Percentiles rank a stretch among this genome's conserved stretches.
phyloP scores from a whole-genome alignment of 495 filamentous ascomycete genomes.

The Xylaria scruposa region DNA sequence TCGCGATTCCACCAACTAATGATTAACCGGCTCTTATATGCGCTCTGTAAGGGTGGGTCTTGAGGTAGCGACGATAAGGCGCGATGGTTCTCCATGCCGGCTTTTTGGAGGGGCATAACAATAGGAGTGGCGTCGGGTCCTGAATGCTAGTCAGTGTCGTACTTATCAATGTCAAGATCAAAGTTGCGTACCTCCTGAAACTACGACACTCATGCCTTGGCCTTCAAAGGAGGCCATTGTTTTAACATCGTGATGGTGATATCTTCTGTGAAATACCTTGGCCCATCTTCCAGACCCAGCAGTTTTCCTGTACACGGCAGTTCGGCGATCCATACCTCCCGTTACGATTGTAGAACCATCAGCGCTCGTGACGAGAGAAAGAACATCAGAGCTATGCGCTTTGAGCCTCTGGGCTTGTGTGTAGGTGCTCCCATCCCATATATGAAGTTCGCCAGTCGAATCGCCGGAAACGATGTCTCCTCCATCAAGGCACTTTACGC shows the following conservation, averaged over 20 bases:
- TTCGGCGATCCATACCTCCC: slow-evolving; percentile 88
- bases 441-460: slow-evolving; percentile 88
- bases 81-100: slow-evolving; percentile 80
- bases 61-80: slow-evolving; percentile 83
- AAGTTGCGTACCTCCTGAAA: slow-evolving; percentile 79
- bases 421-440: slow-evolving; percentile 93
- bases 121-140: slow-evolving; percentile 86
- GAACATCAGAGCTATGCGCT: slow-evolving; percentile 85
- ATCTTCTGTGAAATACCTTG: slow-evolving; percentile 79
- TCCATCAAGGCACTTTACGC: slow-evolving; percentile 82
- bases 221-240: slow-evolving; percentile 90
- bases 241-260: slow-evolving; percentile 93
- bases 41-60: slow-evolving; percentile 69
- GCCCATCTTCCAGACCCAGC: slow-evolving; percentile 75
- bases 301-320: slow-evolving; percentile 75
- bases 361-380: slow-evolving; percentile 78
- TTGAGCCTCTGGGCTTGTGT: slow-evolving; percentile 83
- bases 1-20: slow-evolving; percentile 95
- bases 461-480: slow-evolving; percentile 94
- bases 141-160: slow-evolving; percentile 52
- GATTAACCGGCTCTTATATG: slow-evolving; percentile 72
- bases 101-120: slow-evolving; percentile 78
- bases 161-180: neutral
- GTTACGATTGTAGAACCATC: slow-evolving; percentile 88
- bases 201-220: slow-evolving; percentile 80